phyloP scores from a whole-genome alignment of 225 moss, liverwort and hornwort species.

The Rhytidiadelphus loreus region DNA sequence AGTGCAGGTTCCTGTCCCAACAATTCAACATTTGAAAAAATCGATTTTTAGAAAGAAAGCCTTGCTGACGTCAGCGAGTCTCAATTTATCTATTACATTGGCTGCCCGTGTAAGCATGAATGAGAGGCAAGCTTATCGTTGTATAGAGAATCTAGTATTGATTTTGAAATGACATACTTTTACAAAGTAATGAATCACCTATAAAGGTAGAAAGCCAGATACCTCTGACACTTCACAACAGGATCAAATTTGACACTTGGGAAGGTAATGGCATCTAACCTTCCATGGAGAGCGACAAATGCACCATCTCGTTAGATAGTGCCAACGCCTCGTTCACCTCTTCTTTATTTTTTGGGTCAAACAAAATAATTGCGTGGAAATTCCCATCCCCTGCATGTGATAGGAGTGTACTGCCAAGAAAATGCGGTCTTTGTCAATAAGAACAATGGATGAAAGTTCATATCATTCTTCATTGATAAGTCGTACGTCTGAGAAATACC shows the following conservation, averaged over 20 bases:
- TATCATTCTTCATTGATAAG: not conserved
- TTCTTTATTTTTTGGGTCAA: conserved; percentile 52
- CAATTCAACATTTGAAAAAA: not conserved
- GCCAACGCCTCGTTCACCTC: conserved; percentile 65
- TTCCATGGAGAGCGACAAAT: conserved; percentile 78
- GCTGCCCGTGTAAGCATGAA: not conserved
- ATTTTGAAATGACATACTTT: not conserved
- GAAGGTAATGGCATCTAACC: conserved; percentile 20
- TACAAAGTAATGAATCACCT: not conserved
- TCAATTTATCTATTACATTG: not conserved
- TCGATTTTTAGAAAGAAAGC: not conserved
- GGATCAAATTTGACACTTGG: not conserved
- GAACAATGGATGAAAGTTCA: not conserved
- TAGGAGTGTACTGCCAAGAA: conserved; percentile 51
- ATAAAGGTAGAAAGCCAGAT: not conserved
- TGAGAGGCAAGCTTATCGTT: not conserved
- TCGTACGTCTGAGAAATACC: not conserved
- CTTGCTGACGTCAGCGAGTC: not conserved
- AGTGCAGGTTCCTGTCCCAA: conserved; percentile 78
- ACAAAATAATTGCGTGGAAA: conserved; percentile 71
- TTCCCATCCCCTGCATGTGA: conserved; percentile 99
- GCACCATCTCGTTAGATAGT: conserved; percentile 60
- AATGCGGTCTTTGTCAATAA: not conserved
- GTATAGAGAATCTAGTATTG: not conserved
- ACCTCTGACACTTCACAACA: not conserved